Conservation (phyloP, 208 protist genomes). For the Crithidia bombi region DNA sequence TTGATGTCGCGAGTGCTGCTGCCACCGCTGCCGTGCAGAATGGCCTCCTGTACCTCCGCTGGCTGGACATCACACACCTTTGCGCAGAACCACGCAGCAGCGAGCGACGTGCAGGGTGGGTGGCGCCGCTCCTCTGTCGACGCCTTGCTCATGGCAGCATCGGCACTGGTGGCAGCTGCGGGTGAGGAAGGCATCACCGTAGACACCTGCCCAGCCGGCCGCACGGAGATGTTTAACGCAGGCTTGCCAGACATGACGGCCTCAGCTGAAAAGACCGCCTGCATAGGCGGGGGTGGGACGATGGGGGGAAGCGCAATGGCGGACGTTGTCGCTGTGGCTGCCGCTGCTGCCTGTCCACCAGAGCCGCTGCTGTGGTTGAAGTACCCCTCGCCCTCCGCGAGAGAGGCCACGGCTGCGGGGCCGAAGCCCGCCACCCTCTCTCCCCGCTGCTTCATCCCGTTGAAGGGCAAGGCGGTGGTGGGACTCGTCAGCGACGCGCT, state of each 20-base stretch:
- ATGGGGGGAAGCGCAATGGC: conserved; percentile 5
- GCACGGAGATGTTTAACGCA: conserved; percentile 25
- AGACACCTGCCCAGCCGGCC: conserved; percentile 28
- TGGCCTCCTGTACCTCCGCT: conserved; percentile 12
- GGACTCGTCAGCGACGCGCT: not conserved
- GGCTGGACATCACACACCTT: conserved; percentile 32
- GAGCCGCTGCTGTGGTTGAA: not conserved
- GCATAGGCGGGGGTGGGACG: not conserved
- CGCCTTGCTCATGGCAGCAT: not conserved
- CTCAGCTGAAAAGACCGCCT: conserved; percentile 6
- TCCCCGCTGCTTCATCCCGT: not conserved
- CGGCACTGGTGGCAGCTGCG: not conserved
- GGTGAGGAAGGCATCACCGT: conserved; percentile 16
- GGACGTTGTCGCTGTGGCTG: not conserved
- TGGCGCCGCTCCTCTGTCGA: not conserved
- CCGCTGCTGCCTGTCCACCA: not conserved
- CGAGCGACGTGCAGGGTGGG: conserved; percentile 20
- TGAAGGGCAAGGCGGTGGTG: not conserved
- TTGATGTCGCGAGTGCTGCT: not conserved
- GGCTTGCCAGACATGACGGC: conserved; percentile 10
- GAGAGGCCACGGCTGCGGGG: too few relatives aligned
- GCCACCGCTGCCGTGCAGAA: conserved; percentile 2
- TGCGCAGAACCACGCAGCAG: conserved; percentile 26
- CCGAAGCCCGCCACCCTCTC: not conserved
- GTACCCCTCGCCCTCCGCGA: not conserved